Evolutionary conservation across 2,329 filamentous ascomycete species (phyloP).

Genomic region (Nannizziopsis barbatae): DNA sequence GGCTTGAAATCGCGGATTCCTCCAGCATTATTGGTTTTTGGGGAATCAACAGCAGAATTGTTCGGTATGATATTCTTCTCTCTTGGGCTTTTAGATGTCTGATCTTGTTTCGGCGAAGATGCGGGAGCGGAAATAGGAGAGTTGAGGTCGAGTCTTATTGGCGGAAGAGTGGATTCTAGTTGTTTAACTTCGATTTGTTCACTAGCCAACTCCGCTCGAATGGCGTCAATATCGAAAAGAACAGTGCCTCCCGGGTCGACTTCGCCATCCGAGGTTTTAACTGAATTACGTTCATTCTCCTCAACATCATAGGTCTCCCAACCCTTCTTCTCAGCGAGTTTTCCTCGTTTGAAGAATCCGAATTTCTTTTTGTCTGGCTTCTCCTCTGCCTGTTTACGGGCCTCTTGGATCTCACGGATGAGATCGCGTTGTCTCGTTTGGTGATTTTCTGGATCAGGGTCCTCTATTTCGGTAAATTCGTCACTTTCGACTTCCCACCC

Average conservation of each 20-base stretch:
- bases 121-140: conserved; percentile 15
- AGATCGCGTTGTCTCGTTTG: conserved; percentile 76
- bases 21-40: neutral
- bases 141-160: conserved; percentile 65
- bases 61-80: neutral
- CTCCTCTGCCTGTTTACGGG: conserved; percentile 71
- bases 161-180: conserved; percentile 75
- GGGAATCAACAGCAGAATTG: neutral
- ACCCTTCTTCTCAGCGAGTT: conserved; percentile 60
- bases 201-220: conserved; percentile 68
- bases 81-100: neutral
- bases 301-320: conserved; percentile 89
- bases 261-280: conserved; percentile 22
- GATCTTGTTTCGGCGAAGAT: conserved; percentile 3
- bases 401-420: conserved; percentile 93
- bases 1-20: conserved; percentile 5
- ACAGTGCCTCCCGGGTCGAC: conserved; percentile 42
- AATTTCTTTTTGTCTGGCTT: conserved; percentile 63
- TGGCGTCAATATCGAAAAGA: conserved; percentile 91
- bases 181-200: conserved; percentile 64
- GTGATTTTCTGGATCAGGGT: conserved; percentile 92
- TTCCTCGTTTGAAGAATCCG: conserved; percentile 71
- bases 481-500: conserved; percentile 88
- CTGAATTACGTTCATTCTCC: conserved; percentile 23
- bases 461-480: conserved; percentile 93